phyloP scores from a whole-genome alignment of 1,284 basidiomycete species.

The Melampsora larici-populina region DNA sequence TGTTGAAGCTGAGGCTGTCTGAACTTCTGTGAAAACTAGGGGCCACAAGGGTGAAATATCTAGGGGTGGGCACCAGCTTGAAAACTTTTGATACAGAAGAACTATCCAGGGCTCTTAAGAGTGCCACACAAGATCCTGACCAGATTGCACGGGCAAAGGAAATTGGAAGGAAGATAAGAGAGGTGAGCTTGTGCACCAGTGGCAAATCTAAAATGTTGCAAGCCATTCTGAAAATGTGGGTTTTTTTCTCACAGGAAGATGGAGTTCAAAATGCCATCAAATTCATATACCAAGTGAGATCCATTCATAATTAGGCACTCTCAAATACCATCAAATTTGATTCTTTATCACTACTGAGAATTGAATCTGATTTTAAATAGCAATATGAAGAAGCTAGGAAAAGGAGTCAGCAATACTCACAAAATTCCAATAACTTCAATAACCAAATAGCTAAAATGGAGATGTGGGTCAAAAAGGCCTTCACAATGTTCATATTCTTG shows the following conservation, averaged over 20 bases:
- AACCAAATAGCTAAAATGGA: too few relatives aligned
- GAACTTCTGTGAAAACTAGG: slow-evolving; percentile 54
- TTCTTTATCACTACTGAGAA: not conserved
- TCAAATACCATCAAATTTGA: too few relatives aligned
- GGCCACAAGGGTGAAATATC: slow-evolving; percentile 62
- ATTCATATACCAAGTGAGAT: slow-evolving; percentile 10
- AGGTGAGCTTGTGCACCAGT: too few relatives aligned
- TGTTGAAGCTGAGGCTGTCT: too few relatives aligned
- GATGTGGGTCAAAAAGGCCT: too few relatives aligned
- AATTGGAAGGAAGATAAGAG: slow-evolving; percentile 76
- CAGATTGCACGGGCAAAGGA: slow-evolving; percentile 78
- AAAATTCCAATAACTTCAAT: too few relatives aligned
- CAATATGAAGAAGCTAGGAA: too few relatives aligned
- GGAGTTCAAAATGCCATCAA: slow-evolving; percentile 13
- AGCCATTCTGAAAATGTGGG: not conserved
- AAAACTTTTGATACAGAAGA: slow-evolving; percentile 75
- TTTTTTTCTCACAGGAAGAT: slow-evolving; percentile 18
- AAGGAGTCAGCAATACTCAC: too few relatives aligned
- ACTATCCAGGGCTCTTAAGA: slow-evolving; percentile 70
- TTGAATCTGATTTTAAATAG: not conserved
- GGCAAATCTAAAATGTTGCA: too few relatives aligned
- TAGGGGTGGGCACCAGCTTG: slow-evolving; percentile 72
- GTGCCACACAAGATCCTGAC: slow-evolving; percentile 78
- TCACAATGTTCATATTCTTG: too few relatives aligned
- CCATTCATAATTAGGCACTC: too few relatives aligned